Conservation (phyloP, 495 filamentous ascomycete genomes). For the Symbiotaphrina buchneri region DNA sequence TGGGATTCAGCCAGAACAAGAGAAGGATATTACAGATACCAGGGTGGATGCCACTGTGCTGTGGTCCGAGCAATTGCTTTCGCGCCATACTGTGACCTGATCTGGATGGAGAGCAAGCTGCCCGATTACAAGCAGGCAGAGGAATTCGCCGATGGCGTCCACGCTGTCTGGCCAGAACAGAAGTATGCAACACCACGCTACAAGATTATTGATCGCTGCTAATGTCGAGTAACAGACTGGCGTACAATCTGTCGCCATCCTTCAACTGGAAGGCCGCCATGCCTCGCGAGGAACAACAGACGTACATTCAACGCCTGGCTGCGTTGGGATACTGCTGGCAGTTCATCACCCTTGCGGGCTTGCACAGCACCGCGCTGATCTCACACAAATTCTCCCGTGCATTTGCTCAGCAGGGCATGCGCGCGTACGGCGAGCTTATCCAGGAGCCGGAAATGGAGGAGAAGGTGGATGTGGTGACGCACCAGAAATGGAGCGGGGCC, state of each 20-base stretch:
- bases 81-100: constrained; percentile 81
- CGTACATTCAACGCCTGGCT: constrained; percentile 81
- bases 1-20: constrained; percentile 82
- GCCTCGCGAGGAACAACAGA: constrained; percentile 80
- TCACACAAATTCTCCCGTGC: constrained; percentile 70
- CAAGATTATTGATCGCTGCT: constrained; percentile 1
- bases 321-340: constrained; percentile 94
- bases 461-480: constrained; percentile 82
- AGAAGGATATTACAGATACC: constrained; percentile 83
- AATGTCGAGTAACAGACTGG: constrained; percentile 29
- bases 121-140: constrained; percentile 83
- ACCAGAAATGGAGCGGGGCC: constrained; percentile 96
- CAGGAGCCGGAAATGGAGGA: constrained; percentile 93
- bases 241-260: constrained; percentile 93
- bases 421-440: constrained; percentile 86
- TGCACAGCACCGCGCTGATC: constrained; percentile 88
- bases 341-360: constrained; percentile 96
- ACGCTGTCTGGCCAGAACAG: constrained; percentile 86
- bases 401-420: constrained; percentile 67
- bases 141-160: constrained; percentile 86
- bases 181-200: constrained; percentile 36
- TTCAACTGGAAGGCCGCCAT: constrained; percentile 99
- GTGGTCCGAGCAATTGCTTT: constrained; percentile 83
- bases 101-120: constrained; percentile 98
- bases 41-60: constrained; percentile 79